Conservation (phyloP, 768 basidiomycete genomes). For the Phlegmacium glaucopus region DNA sequence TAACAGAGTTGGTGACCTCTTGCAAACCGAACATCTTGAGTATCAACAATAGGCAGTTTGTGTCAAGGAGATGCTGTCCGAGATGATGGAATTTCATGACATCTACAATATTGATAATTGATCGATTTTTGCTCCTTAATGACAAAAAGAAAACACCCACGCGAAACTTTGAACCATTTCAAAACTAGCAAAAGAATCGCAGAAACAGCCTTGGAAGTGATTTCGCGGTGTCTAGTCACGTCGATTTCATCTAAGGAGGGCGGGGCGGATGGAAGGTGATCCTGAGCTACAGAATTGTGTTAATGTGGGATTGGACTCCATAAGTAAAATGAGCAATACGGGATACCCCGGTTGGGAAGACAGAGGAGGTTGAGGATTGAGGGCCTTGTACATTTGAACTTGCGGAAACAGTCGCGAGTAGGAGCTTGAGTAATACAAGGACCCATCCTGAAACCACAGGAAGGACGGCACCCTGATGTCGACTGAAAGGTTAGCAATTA, state of each 20-base stretch:
- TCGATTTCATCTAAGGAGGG: constrained; percentile 90
- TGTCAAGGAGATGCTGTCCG: constrained; percentile 92
- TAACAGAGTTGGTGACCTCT: constrained; percentile 79
- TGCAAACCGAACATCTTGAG: constrained; percentile 98
- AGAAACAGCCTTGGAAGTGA: constrained; percentile 95
- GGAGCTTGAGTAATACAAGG: constrained; percentile 85
- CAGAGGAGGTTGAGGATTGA: constrained; percentile 63
- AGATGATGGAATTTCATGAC: constrained; percentile 98
- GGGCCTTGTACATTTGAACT: constrained; percentile 60
- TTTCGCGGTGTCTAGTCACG: constrained; percentile 92
- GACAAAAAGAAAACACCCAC: constrained; percentile 47
- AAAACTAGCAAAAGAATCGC: constrained; percentile 86
- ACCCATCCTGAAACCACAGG: constrained; percentile 89
- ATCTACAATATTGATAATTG: constrained; percentile 44
- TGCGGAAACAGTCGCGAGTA: constrained; percentile 91
- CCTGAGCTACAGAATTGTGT: constrained; percentile 41
- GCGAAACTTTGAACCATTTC: constrained; percentile 99
- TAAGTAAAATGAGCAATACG: constrained; percentile 38
- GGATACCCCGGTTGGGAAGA: constrained; percentile 68
- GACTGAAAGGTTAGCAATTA: background rate
- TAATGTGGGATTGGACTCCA: background rate
- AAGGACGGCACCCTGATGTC: constrained; percentile 68
- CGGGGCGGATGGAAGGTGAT: constrained; percentile 60
- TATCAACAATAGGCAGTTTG: constrained; percentile 89
- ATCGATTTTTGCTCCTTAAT: background rate